Base-by-base conservation (phyloP, 176 grass and related monocot genomes). In the Hyparrhenia diplandra region DNA sequence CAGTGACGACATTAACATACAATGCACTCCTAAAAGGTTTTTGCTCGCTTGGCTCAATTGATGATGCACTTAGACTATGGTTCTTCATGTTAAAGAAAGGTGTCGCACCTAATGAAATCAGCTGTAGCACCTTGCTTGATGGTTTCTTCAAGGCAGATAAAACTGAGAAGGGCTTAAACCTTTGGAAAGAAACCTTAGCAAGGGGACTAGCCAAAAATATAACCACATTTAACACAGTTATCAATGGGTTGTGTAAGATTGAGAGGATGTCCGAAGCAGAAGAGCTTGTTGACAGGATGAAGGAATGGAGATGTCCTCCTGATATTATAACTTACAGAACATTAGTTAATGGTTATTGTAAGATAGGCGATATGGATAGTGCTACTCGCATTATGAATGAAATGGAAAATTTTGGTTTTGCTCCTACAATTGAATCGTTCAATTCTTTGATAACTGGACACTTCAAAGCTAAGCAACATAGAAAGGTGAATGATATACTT, bases 111-210 rank as follows among this genome's bases (percentile, higher is more conserved):
- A 89, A 98, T 82, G 92, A 98, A 75, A 91, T 98, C 76, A 98
- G 88, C 57, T 98, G 92, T 82, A 87, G 90, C 60, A 94, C 84
- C 34, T 43, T 98, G 62, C 18, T 98, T 76, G 88, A 98, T 84
- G 95, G 90, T 73, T 85, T 98, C 55, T 91, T 98, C 65, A 93
- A 93, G 79, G 66, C 90, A 76, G 86, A 86, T 79, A 88, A 85
- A 83, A 72, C 35, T 35, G 74, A 86, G 29, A 82, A 83, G 74
- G 92, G 87, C 43, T 88, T 94, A 43, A 93, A 92, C 40, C 74
- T 98, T 91, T 98, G 92, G 95, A 92, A 93, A 51, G 90, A 98
- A 85, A 98, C 61, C 43, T 88, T 98, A 80, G 82, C 83, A 79
- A 98, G 92, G 84, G 95, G 92, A 34, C 87, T 94, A 83, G 78